A percentile compares a stretch with the other conserved stretches of the same genome.
Conservation (phyloP, 2,329 filamentous ascomycete species). For the Scedosporium minutisporum region DNA sequence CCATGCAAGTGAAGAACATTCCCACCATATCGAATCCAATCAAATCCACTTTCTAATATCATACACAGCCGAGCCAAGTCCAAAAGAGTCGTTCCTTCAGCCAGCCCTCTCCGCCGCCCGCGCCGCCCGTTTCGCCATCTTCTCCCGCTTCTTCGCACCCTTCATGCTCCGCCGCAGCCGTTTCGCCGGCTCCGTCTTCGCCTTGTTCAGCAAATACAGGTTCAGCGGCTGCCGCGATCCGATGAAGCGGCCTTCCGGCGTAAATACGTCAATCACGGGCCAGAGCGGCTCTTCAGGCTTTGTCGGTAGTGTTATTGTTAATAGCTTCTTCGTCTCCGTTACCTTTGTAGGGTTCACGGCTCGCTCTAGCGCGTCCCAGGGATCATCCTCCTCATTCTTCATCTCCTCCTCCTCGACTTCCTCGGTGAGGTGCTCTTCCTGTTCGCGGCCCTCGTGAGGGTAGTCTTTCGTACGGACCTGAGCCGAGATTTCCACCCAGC, state of each 20-base stretch:
- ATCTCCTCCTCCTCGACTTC: constrained; percentile 9
- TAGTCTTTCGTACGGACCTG: constrained; percentile 54
- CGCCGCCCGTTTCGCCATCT: constrained; percentile 22
- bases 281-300: constrained; percentile 30
- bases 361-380: constrained; percentile 10
- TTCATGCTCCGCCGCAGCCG: constrained; percentile 60
- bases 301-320: constrained; percentile 5
- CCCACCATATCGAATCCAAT: too few relatives aligned
- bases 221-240: constrained; percentile 58
- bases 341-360: constrained; percentile 9
- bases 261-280: constrained; percentile 76
- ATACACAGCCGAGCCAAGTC: background rate
- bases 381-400: constrained; percentile 10
- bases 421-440: background rate
- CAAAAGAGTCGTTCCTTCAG: background rate
- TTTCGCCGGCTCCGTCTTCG: constrained; percentile 14
- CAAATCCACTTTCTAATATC: background rate
- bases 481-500: constrained; percentile 81
- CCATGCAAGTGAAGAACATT: too few relatives aligned
- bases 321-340: constrained; percentile 8
- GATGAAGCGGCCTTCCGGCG: constrained; percentile 74
- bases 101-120: constrained; percentile 11
- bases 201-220: constrained; percentile 56
- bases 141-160: constrained; percentile 44
- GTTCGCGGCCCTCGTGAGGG: background rate